phyloP scores from a whole-genome alignment of 2,329 filamentous ascomycete species.

The Rasamsonia emersonii region DNA sequence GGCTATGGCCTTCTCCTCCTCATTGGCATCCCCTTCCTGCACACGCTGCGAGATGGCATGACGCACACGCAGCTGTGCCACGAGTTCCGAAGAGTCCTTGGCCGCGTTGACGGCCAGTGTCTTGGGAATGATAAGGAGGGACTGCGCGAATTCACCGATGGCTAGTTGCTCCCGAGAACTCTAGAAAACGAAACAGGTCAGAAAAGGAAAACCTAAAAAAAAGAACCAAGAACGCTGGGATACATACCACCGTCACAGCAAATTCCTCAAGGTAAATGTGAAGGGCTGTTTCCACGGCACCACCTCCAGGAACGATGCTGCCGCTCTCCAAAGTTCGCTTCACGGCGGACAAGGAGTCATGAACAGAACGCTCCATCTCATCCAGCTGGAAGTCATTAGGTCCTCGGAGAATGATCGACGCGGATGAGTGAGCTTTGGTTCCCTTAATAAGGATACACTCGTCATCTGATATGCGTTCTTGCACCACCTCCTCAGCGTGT shows the following conservation, averaged over 20 bases:
- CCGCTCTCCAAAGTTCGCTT: slow-evolving; percentile 96
- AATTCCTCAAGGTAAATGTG: slow-evolving; percentile 99
- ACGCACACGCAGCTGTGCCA: slow-evolving; percentile 86
- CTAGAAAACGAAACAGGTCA: slow-evolving; percentile 24
- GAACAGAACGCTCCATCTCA: slow-evolving; percentile 98
- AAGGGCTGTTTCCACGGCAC: slow-evolving; percentile 94
- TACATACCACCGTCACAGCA: slow-evolving; percentile 77
- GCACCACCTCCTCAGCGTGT: slow-evolving; percentile 88
- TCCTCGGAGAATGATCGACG: slow-evolving; percentile 91
- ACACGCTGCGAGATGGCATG: slow-evolving; percentile 92
- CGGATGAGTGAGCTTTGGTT: slow-evolving; percentile 86
- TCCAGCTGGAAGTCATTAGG: slow-evolving; percentile 94
- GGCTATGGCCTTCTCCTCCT: slow-evolving; percentile 81
- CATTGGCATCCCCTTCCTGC: slow-evolving; percentile 64
- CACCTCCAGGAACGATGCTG: slow-evolving; percentile 91
- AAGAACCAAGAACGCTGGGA: neutral
- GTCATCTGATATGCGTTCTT: slow-evolving; percentile 97
- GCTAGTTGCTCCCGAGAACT: slow-evolving; percentile 93
- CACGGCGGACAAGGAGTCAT: slow-evolving; percentile 92
- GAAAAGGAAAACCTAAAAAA: slow-evolving; percentile 1
- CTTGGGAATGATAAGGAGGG: slow-evolving; percentile 89
- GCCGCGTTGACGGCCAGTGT: slow-evolving; percentile 95
- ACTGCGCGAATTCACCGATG: slow-evolving; percentile 93
- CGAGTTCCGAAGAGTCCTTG: slow-evolving; percentile 90
- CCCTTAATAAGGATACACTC: slow-evolving; percentile 97